Conservation (phyloP, 2,329 filamentous ascomycete species). For the Colletotrichum sp. region DNA sequence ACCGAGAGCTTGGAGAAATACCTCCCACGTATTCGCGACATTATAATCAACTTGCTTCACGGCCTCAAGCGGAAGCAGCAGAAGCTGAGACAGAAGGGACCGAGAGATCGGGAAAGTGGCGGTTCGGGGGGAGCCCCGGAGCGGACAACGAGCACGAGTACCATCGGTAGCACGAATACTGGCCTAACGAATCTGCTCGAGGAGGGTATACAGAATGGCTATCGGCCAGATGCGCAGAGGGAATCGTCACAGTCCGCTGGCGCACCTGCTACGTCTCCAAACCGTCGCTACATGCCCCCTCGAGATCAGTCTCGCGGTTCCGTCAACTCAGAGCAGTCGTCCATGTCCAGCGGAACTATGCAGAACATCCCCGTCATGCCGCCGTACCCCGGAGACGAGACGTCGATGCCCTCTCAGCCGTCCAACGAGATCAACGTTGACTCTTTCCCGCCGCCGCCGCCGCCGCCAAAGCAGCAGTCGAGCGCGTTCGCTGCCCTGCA, state of each 20-base stretch:
- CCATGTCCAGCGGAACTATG: conserved; percentile 75
- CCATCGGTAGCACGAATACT: conserved; percentile 61
- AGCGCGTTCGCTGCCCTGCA: conserved; percentile 92
- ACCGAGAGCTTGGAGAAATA: conserved; percentile 93
- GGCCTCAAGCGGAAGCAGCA: conserved; percentile 97
- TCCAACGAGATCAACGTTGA: conserved; percentile 62
- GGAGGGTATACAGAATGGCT: conserved; percentile 63
- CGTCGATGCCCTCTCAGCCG: conserved; percentile 32
- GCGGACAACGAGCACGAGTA: conserved; percentile 64
- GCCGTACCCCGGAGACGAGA: conserved; percentile 70
- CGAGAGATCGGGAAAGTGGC: conserved; percentile 59
- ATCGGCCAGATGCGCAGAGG: conserved; percentile 40
- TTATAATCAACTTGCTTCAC: conserved; percentile 97
- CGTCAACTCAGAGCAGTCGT: conserved; percentile 65
- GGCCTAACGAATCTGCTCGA: conserved; percentile 64
- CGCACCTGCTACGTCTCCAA: conserved; percentile 45
- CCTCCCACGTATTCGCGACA: conserved; percentile 92
- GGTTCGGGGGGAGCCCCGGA: conserved; percentile 43
- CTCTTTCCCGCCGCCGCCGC: conserved; percentile 74
- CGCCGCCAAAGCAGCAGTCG: conserved; percentile 75
- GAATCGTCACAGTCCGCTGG: conserved; percentile 19
- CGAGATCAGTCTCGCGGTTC: conserved; percentile 60
- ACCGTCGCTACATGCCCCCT: conserved; percentile 47
- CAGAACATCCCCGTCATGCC: conserved; percentile 78
- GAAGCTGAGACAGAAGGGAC: conserved; percentile 72